phyloP scores from a whole-genome alignment of 805 yeast genomes.

The Clavispora santaluciae region DNA sequence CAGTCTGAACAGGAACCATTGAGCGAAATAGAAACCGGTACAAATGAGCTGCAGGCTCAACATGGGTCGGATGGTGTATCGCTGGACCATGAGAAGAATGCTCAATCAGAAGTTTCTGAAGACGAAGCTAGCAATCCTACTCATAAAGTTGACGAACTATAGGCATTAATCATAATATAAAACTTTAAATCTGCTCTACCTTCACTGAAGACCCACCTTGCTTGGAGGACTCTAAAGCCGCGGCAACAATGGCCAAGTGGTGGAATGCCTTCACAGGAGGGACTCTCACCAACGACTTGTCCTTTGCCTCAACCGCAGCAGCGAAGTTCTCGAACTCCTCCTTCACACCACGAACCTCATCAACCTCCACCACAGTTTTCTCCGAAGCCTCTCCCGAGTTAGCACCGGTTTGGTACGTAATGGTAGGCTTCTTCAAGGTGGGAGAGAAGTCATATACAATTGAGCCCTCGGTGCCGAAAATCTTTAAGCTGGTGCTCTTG shows the following conservation, averaged over 20 bases:
- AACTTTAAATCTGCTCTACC: constrained; percentile 29
- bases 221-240: constrained; percentile 68
- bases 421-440: constrained; percentile 31
- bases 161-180: constrained; percentile 1
- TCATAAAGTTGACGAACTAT: constrained; percentile 7
- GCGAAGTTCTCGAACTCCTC: constrained; percentile 48
- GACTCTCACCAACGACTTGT: constrained; percentile 51
- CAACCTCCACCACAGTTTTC: constrained; percentile 34
- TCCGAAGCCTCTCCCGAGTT: constrained; percentile 48
- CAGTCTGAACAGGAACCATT: too few species aligned
- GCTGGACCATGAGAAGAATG: neutral
- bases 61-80: too few species aligned
- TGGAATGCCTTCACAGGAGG: constrained; percentile 84
- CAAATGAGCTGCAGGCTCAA: too few species aligned
- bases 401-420: constrained; percentile 32
- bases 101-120: neutral
- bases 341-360: constrained; percentile 39
- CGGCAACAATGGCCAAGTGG: constrained; percentile 87
- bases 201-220: constrained; percentile 47
- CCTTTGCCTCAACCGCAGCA: constrained; percentile 56
- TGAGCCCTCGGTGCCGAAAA: constrained; percentile 79
- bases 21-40: too few species aligned
- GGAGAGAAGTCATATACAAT: constrained; percentile 63
- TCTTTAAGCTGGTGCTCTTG: constrained; percentile 59
- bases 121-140: neutral